Evolutionary conservation across 371 early-diverging fungal genomes (phyloP).

Genomic region (Lichtheimia hyalospora): DNA sequence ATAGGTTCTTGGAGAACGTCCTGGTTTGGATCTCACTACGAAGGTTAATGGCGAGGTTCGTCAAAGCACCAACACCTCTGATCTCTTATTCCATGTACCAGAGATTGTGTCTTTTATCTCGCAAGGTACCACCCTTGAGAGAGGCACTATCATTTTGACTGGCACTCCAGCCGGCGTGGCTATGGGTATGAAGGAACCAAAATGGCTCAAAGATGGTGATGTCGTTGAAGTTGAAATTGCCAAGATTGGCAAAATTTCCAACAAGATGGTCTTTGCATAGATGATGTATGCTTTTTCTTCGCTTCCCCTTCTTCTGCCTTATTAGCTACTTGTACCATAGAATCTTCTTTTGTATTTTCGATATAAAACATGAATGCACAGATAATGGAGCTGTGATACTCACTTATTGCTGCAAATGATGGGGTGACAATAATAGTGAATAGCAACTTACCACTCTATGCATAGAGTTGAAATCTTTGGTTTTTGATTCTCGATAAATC

Average conservation of each 20-base stretch:
- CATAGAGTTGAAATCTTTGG: too few species aligned
- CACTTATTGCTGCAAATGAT: too few species aligned
- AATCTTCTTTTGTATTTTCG: background rate
- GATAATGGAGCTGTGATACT: too few species aligned
- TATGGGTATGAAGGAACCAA: constrained; percentile 48
- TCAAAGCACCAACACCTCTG: constrained; percentile 54
- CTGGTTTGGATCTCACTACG: constrained; percentile 44
- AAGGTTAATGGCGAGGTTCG: constrained; percentile 48
- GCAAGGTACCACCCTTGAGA: constrained; percentile 59
- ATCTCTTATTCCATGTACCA: constrained; percentile 47
- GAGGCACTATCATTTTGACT: constrained; percentile 61
- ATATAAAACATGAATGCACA: too few species aligned
- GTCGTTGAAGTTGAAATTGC: constrained; percentile 52
- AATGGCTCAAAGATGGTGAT: constrained; percentile 52
- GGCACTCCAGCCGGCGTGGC: constrained; percentile 64
- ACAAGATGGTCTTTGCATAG: constrained; percentile 26
- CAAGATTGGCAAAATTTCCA: constrained; percentile 52
- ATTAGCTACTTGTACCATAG: constrained; percentile 2
- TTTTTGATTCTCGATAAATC: too few species aligned
- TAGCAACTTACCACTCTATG: too few species aligned
- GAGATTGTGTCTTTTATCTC: constrained; percentile 54
- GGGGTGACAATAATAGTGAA: too few species aligned
- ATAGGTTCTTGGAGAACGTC: constrained; percentile 44
- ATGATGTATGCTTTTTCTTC: background rate
- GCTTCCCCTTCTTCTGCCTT: background rate